Conservation (phyloP, 2,329 filamentous ascomycete species). For the Bipolaris sorokiniana region DNA sequence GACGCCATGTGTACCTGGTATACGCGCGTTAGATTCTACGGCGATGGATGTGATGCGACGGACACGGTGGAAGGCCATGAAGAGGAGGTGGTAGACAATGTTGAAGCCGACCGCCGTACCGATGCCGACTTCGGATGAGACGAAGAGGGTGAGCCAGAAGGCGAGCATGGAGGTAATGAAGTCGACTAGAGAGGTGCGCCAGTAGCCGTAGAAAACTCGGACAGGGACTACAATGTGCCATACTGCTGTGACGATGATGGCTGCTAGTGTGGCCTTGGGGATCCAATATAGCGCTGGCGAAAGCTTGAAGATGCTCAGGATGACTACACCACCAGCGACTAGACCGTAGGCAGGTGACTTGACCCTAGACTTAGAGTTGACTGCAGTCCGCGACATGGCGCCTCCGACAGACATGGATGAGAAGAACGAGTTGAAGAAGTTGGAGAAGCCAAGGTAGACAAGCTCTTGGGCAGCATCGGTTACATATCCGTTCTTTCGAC, state of each 20-base stretch:
- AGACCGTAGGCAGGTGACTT: conserved; percentile 66
- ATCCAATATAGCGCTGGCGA: conserved; percentile 69
- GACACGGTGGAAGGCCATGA: conserved; percentile 61
- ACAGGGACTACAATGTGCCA: conserved; percentile 66
- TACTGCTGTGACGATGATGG: conserved; percentile 71
- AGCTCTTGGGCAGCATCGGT: conserved; percentile 71
- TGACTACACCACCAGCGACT: conserved; percentile 66
- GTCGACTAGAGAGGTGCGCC: conserved; percentile 68
- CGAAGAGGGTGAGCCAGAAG: conserved; percentile 69
- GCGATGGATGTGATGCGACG: conserved; percentile 26
- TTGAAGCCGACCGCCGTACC: conserved; percentile 61
- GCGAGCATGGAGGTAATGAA: conserved; percentile 68
- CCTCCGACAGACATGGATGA: conserved; percentile 69
- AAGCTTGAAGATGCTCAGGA: conserved; percentile 67
- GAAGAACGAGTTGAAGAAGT: conserved; percentile 70
- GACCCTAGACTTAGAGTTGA: conserved; percentile 69
- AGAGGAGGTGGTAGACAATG: conserved; percentile 61
- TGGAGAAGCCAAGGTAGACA: conserved; percentile 66
- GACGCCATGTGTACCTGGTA: conserved; percentile 24
- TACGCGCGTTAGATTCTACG: conserved; percentile 14
- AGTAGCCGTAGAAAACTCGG: conserved; percentile 66
- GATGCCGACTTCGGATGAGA: conserved; percentile 66
- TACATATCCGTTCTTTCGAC: conserved; percentile 65
- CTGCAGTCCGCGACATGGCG: conserved; percentile 70
- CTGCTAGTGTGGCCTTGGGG: conserved; percentile 68